These are phyloP conservation scores for Penicillium sp. DNA, from an alignment of 2,329 filamentous ascomycete species.

Conservation along the genomic window DNA sequence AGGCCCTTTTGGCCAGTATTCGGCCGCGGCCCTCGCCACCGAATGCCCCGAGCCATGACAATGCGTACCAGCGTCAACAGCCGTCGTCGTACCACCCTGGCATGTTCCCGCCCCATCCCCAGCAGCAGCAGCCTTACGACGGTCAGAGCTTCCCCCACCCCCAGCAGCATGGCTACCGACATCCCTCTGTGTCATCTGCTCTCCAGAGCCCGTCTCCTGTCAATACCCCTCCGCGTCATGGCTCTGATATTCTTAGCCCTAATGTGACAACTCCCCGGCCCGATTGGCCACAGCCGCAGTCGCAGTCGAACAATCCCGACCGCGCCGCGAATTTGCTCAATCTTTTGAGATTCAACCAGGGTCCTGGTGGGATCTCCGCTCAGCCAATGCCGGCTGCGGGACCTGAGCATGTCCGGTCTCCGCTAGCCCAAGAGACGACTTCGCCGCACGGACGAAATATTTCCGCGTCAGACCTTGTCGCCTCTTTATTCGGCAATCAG, in stretches of 20 bases:
- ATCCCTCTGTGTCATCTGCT: conserved; percentile 54
- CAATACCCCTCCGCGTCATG: conserved; percentile 52
- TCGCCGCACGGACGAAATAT: conserved; percentile 36
- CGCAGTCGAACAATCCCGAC: conserved; percentile 39
- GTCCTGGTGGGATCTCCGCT: conserved; percentile 26
- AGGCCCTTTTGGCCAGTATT: conserved; percentile 45
- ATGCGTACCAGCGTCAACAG: conserved; percentile 23
- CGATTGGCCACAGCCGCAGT: conserved; percentile 38
- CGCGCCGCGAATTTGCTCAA: conserved; percentile 57
- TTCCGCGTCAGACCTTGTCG: conserved; percentile 54
- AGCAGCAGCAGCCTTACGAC: conserved; percentile 26
- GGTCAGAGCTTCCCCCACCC: conserved; percentile 31
- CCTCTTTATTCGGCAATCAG: conserved; percentile 48
- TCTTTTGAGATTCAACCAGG: conserved; percentile 58
- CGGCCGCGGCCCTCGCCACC: conserved; percentile 37
- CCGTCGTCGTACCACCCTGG: conserved; percentile 27
- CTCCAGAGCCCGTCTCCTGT: conserved; percentile 51
- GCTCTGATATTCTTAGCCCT: conserved; percentile 55
- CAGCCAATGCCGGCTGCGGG: conserved; percentile 26
- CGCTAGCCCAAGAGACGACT: conserved; percentile 23
- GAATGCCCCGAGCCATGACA: conserved; percentile 28
- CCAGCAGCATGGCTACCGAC: conserved; percentile 44
- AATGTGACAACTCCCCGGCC: conserved; percentile 43
- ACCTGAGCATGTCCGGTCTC: conserved; percentile 26
- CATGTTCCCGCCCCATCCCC: conserved; percentile 28